Evolutionary conservation across 106 monocot genomes (phyloP).

Genomic region (Allium cepa): DNA sequence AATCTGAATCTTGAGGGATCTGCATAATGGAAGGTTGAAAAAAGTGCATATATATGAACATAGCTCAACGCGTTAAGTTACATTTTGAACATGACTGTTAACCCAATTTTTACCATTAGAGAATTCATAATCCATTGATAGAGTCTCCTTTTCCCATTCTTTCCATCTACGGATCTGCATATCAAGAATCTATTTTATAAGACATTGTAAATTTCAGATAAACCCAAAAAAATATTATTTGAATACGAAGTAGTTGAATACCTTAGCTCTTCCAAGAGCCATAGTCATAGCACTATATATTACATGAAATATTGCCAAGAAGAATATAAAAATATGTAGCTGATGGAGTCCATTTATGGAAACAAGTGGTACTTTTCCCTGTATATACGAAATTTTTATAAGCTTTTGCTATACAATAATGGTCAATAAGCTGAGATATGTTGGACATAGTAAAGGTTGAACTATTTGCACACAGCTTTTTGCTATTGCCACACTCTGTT

Average conservation of each 20-base stretch:
- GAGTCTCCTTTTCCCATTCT: conserved; percentile 46
- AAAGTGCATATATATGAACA: not conserved
- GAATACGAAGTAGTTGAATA: conserved; percentile 1
- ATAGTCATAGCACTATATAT: conserved; percentile 12
- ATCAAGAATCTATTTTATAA: not conserved
- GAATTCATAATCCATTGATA: conserved; percentile 27
- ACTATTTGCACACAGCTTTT: no score
- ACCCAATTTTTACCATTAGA: conserved; percentile 32
- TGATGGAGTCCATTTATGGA: no score
- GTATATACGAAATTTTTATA: no score
- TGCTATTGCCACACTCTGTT: conserved; percentile 49
- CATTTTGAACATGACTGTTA: not conserved
- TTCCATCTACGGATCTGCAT: conserved; percentile 53
- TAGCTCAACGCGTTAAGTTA: not conserved
- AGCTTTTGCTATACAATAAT: not conserved
- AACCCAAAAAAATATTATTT: not conserved
- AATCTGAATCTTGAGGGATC: conserved; percentile 1
- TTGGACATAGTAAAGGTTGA: conserved; percentile 4
- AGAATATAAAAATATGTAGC: conserved; percentile 35
- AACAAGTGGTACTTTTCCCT: no score
- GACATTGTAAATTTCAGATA: not conserved
- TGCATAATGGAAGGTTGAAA: conserved; percentile 13
- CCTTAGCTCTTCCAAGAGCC: conserved; percentile 46
- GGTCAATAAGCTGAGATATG: conserved; percentile 42
- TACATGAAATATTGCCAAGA: conserved; percentile 57